phyloP scores from a whole-genome alignment of 345 rosid species.

The Cochlearia excelsa region DNA sequence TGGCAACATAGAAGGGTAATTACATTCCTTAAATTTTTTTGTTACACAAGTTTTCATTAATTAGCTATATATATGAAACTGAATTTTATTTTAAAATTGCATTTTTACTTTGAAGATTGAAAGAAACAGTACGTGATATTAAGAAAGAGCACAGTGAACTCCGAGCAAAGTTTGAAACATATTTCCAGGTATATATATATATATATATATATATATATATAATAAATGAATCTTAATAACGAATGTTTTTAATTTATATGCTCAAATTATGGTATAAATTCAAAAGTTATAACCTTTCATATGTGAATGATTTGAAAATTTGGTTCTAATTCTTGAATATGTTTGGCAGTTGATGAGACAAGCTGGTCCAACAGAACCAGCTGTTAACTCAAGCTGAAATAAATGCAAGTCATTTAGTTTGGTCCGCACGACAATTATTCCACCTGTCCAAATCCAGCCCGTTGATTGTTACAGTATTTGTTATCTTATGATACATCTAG shows the following conservation, averaged over 20 bases:
- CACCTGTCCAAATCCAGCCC: constrained; percentile 11
- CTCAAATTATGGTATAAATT: background rate
- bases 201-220: no score
- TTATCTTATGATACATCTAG: no score
- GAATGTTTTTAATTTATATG: background rate
- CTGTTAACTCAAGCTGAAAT: constrained; percentile 30
- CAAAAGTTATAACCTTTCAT: no score
- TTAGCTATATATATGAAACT: background rate
- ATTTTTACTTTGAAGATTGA: constrained; percentile 10
- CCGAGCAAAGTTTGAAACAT: constrained; percentile 30
- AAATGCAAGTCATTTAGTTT: constrained; percentile 1
- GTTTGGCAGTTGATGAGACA: constrained; percentile 29
- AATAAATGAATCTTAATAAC: background rate
- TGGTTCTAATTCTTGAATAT: constrained; percentile 2
- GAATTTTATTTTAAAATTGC: background rate
- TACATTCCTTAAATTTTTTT: no score
- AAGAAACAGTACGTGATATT: constrained; percentile 22
- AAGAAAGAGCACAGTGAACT: constrained; percentile 33
- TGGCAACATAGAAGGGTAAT: constrained; percentile 28
- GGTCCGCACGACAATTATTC: constrained; percentile 4
- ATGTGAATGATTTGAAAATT: background rate
- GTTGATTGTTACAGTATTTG: no score
- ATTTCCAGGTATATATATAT: constrained; percentile 24
- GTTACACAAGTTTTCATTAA: background rate
- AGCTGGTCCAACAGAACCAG: constrained; percentile 33